phyloP scores from a whole-genome alignment of 345 rosid species.

The Pelargonium nanum region DNA sequence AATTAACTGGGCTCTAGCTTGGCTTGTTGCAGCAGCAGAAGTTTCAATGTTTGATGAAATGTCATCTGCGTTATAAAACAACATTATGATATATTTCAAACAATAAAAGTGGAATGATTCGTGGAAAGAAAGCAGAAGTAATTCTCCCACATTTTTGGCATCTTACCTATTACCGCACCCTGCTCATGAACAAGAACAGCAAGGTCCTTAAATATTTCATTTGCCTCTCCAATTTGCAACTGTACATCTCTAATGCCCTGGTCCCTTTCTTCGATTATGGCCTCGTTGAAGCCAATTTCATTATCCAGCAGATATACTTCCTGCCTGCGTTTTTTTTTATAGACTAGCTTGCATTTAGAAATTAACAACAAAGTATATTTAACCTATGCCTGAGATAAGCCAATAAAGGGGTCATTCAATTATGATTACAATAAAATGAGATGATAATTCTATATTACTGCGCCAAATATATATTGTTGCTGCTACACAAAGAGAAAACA shows the following conservation, averaged over 20 bases:
- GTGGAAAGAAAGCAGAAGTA: conserved; percentile 8
- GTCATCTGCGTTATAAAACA: conserved; percentile 33
- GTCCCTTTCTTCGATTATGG: conserved; percentile 60
- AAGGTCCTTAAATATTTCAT: conserved; percentile 61
- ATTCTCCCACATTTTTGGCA: conserved; percentile 1
- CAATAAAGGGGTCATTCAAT: neutral
- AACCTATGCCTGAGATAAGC: neutral
- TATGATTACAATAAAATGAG: neutral
- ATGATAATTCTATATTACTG: neutral
- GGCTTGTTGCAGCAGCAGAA: conserved; percentile 37
- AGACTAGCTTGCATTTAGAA: neutral
- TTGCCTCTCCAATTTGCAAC: conserved; percentile 53
- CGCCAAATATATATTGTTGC: neutral
- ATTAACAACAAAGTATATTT: neutral
- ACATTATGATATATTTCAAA: neutral
- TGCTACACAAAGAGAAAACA: conserved; percentile 1
- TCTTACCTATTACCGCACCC: conserved; percentile 54
- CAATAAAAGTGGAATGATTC: neutral
- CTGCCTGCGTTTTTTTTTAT: conserved; percentile 27
- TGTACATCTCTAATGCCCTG: conserved; percentile 52
- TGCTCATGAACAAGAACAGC: conserved; percentile 67
- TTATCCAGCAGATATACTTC: conserved; percentile 44
- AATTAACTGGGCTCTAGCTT: conserved; percentile 40
- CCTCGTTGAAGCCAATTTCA: conserved; percentile 61
- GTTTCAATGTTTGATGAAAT: conserved; percentile 44